Percentiles rank a stretch among this genome's conserved stretches.
phyloP scores from a whole-genome alignment of 2,329 filamentous ascomycete species.

The Neofusicoccum laricinum region DNA sequence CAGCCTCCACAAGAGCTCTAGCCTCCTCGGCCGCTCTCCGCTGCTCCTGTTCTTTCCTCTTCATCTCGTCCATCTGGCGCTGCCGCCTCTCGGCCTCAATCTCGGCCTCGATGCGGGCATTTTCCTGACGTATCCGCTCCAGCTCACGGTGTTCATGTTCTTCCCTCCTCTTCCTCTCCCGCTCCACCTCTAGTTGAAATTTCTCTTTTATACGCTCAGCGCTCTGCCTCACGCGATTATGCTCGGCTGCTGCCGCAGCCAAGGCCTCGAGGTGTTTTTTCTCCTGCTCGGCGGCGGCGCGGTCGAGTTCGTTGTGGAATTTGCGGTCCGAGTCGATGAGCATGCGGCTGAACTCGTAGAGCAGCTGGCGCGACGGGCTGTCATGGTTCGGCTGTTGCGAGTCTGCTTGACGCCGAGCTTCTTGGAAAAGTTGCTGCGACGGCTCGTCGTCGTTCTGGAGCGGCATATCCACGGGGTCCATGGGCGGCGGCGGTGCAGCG shows the following conservation, averaged over 20 bases:
- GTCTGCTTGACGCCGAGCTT: conserved; percentile 1
- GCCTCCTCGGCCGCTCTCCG: conserved; percentile 24
- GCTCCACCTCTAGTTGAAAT: conserved; percentile 44
- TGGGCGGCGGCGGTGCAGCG: not conserved
- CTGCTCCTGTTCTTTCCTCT: conserved; percentile 32
- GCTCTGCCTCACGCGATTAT: conserved; percentile 60
- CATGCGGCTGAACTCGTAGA: conserved; percentile 43
- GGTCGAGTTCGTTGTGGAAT: conserved; percentile 60
- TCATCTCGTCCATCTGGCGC: conserved; percentile 31
- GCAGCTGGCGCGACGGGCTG: conserved; percentile 34
- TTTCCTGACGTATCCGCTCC: conserved; percentile 43
- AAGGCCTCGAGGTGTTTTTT: conserved; percentile 64
- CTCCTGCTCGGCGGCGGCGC: conserved; percentile 61
- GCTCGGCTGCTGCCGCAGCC: conserved; percentile 62
- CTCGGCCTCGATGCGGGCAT: conserved; percentile 40
- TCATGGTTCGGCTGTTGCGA: conserved; percentile 20
- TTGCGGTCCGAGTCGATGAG: conserved; percentile 40
- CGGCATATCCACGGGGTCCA: not conserved
- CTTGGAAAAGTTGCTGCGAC: conserved; percentile 6
- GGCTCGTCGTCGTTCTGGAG: conserved; percentile 10
- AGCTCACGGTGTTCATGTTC: conserved; percentile 36
- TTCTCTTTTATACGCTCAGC: conserved; percentile 54
- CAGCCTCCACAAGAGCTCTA: conserved; percentile 29
- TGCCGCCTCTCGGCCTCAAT: conserved; percentile 36
- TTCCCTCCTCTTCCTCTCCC: conserved; percentile 30